Evolutionary conservation across 2,329 filamentous ascomycete genomes (phyloP), one percentile per base, ranked within the genome.

Genomic region (Byssothecium circinans): DNA sequence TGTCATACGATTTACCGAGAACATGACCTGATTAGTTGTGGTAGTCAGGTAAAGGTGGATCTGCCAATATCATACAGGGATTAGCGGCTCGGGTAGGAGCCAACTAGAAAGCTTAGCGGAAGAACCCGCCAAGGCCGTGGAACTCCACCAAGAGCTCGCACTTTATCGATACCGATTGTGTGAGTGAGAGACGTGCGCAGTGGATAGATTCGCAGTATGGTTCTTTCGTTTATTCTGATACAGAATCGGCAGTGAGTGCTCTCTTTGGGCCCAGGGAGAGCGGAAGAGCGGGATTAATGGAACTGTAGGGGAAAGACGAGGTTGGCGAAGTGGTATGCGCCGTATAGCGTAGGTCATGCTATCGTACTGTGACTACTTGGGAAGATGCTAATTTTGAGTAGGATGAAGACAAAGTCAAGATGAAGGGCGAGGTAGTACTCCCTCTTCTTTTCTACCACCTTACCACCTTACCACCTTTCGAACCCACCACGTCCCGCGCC

Each of bases 391-490:
- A 67, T 30, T 5, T 27, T 10, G 11, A 33, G 1, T 45, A 84
- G 81, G 94, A 99, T 79, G 92, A 97, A 73, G 91, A 99, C 73
- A 99, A 99, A 79, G 89, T 99, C 73, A 96, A 96, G 77, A 81
- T 99, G 64, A 99, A 99, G 75, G 94, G 94, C 81, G 94, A 99
- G 78, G 88, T 90, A 76, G n/a, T n/a, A n/a, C n/a, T n/a, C n/a
- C n/a, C n/a, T n/a, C n/a, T n/a, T n/a, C n/a, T n/a, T n/a, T n/a
- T n/a, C n/a, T n/a, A n/a, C n/a, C n/a, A n/a, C n/a, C n/a, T n/a
- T n/a, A n/a, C n/a, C n/a, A n/a, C n/a, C n/a, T n/a, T n/a, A n/a
- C n/a, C n/a, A n/a, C n/a, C n/a, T n/a, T n/a, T n/a, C n/a, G n/a
- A n/a, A n/a, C n/a, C n/a, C n/a, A n/a, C 15, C 32, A 38, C 19